These are phyloP conservation scores for Tilletia caries DNA, from an alignment of 1,284 basidiomycete genomes.

Conservation along the genomic window DNA sequence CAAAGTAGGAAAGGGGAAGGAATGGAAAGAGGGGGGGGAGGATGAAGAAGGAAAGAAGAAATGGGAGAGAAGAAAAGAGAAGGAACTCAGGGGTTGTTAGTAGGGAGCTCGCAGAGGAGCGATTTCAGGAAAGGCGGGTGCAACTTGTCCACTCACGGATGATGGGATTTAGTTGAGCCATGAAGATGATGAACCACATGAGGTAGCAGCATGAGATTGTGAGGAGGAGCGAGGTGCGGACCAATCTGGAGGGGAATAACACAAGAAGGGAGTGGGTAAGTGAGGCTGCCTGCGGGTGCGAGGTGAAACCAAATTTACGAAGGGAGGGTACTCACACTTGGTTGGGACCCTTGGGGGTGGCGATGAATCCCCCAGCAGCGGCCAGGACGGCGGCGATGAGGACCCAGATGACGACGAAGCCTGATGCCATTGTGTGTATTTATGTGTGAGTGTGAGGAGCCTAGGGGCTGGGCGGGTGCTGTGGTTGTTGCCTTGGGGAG, in stretches of 20 bases:
- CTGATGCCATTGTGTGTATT: conserved; percentile 25
- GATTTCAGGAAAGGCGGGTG: background rate
- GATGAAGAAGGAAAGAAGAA: background rate
- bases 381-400: conserved; percentile 36
- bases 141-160: conserved; percentile 49
- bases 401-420: conserved; percentile 50
- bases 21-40: background rate
- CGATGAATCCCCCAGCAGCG: conserved; percentile 38
- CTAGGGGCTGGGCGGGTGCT: too few species aligned
- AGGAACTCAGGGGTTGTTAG: too few species aligned
- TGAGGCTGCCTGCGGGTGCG: too few species aligned
- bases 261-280: too few species aligned
- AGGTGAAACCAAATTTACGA: too few species aligned
- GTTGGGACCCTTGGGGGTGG: conserved; percentile 51
- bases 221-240: conserved; percentile 43
- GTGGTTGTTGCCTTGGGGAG: too few species aligned
- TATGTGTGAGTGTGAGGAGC: background rate
- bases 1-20: background rate
- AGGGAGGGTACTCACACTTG: conserved; percentile 43
- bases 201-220: conserved; percentile 51
- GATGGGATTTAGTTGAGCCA: conserved; percentile 52
- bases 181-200: conserved; percentile 53
- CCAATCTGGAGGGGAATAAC: conserved; percentile 36
- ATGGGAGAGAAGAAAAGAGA: too few species aligned
- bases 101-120: background rate